phyloP scores from a whole-genome alignment of 2,329 filamentous ascomycete species.

The Leptographium flavum region DNA sequence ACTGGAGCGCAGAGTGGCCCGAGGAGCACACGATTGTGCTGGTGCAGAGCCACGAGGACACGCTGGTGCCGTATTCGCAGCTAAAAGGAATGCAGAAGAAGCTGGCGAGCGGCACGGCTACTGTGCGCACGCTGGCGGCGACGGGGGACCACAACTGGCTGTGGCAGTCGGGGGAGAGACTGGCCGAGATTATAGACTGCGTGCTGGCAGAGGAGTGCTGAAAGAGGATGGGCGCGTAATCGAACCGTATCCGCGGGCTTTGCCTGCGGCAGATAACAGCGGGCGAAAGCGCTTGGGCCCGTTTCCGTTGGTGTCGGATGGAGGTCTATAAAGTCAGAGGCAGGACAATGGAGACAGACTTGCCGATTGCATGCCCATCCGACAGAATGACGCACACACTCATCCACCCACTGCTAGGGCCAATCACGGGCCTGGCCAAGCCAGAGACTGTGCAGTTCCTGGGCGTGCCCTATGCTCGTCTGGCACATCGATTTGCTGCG shows the following conservation, averaged over 20 bases:
- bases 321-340: too few relatives aligned
- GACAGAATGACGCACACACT: not conserved
- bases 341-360: too few relatives aligned
- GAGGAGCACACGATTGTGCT: not conserved
- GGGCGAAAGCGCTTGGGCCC: too few relatives aligned
- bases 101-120: not conserved
- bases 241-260: not conserved
- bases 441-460: not conserved
- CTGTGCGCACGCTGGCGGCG: not conserved
- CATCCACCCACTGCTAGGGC: not conserved
- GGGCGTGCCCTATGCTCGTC: not conserved
- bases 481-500: not conserved
- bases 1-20: not conserved
- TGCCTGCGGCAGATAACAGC: too few relatives aligned
- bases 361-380: too few relatives aligned
- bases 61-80: not conserved
- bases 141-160: not conserved
- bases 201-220: not conserved
- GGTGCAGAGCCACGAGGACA: not conserved
- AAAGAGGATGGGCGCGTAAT: too few relatives aligned
- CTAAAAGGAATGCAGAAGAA: not conserved
- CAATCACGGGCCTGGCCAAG: not conserved
- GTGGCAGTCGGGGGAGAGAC: not conserved
- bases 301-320: too few relatives aligned
- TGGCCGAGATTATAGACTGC: not conserved